A percentile compares a stretch with the other conserved stretches of the same genome.
Conservation (phyloP, 352 stramenopile species). For the Phytopythium mirpurense region DNA sequence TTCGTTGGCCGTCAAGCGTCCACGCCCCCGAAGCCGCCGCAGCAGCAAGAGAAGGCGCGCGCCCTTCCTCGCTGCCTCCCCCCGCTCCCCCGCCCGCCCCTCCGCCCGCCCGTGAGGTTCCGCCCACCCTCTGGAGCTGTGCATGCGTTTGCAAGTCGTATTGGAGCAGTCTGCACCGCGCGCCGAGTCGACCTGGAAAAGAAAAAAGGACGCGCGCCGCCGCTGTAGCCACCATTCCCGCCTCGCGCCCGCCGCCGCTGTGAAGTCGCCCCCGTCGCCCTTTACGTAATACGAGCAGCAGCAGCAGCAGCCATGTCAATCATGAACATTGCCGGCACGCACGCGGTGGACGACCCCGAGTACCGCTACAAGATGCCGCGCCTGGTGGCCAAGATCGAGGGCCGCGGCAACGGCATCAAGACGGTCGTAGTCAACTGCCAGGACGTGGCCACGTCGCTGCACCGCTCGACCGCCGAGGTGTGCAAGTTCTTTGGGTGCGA, state of each 20-base stretch:
- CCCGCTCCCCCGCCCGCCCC: neutral
- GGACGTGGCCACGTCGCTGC: conserved; percentile 91
- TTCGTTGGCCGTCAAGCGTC: conserved; percentile 23
- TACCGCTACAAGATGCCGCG: conserved; percentile 99
- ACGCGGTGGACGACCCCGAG: conserved; percentile 89
- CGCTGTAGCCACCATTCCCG: conserved; percentile 35
- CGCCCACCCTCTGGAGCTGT: conserved; percentile 41
- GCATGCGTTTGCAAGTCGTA: conserved; percentile 86
- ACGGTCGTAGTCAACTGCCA: conserved; percentile 98
- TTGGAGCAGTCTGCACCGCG: conserved; percentile 71
- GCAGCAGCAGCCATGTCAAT: conserved; percentile 54
- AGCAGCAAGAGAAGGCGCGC: neutral
- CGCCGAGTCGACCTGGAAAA: conserved; percentile 67
- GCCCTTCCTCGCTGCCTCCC: neutral
- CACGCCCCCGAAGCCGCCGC: conserved; percentile 10
- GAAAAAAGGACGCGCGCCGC: conserved; percentile 52
- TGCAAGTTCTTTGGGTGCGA: conserved; percentile 99
- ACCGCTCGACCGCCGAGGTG: conserved; percentile 94
- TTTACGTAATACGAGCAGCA: conserved; percentile 15
- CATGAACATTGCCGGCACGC: conserved; percentile 90
- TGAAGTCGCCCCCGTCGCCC: conserved; percentile 23
- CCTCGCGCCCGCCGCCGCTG: conserved; percentile 6
- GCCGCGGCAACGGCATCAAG: conserved; percentile 99
- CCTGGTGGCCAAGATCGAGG: conserved; percentile 96
- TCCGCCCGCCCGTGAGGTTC: conserved; percentile 7